A percentile compares a stretch with the other conserved stretches of the same genome.
phyloP scores from a whole-genome alignment of 257 asterid species.

The Solanum corneliomulleri region DNA sequence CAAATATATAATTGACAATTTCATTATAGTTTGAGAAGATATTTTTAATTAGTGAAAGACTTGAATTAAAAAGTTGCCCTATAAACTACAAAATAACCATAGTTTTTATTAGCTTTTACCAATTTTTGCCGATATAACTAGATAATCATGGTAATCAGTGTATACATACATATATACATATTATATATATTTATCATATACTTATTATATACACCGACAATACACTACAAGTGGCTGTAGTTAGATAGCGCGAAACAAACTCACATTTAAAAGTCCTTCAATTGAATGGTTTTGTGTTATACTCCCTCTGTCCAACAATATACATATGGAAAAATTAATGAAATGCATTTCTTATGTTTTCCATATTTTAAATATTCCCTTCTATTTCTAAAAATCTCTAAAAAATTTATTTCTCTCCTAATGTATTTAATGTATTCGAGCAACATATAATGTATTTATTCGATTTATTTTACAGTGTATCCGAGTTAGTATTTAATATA shows the following conservation, averaged over 20 bases:
- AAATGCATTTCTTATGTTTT: too few species aligned
- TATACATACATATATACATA: neutral
- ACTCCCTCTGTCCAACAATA: too few species aligned
- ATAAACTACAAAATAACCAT: neutral
- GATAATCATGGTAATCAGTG: neutral
- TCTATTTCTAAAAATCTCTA: too few species aligned
- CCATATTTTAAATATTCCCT: too few species aligned
- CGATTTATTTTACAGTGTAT: too few species aligned
- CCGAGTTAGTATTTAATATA: too few species aligned
- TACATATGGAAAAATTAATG: too few species aligned
- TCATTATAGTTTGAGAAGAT: neutral
- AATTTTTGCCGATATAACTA: neutral
- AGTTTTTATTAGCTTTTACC: too few species aligned
- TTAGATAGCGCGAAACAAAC: neutral
- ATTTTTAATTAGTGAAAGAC: neutral
- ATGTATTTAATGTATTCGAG: too few species aligned
- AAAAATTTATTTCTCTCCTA: too few species aligned
- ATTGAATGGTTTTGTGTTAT: neutral
- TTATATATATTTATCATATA: neutral
- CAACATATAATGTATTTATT: too few species aligned
- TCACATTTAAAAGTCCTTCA: neutral
- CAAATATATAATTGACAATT: neutral
- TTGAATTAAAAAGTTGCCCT: neutral
- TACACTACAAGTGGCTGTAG: neutral
- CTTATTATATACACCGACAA: neutral